Evolutionary conservation across 2,329 filamentous ascomycete species (phyloP).

Genomic region (Penicillium fuscoglaucum): DNA sequence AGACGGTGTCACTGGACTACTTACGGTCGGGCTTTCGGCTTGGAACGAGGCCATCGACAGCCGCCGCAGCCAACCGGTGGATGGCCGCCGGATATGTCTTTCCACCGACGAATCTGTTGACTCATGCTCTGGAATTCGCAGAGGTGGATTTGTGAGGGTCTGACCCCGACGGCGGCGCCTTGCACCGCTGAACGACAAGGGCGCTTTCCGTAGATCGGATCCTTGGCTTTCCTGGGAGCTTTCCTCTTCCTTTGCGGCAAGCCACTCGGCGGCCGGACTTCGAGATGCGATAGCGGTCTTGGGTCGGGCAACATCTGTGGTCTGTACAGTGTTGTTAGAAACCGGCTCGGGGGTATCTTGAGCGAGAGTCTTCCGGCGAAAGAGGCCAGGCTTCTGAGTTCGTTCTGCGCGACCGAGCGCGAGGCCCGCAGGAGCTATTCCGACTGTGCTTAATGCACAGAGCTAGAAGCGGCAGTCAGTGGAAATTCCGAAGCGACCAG

Average conservation of each 20-base stretch:
- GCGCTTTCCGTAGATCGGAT: constrained; percentile 25
- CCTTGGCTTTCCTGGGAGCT: constrained; percentile 13
- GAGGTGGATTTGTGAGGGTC: constrained; percentile 37
- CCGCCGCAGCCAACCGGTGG: constrained; percentile 58
- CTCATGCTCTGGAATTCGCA: constrained; percentile 30
- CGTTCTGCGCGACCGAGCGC: constrained; percentile 56
- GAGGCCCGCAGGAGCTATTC: constrained; percentile 60
- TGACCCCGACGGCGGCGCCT: constrained; percentile 39
- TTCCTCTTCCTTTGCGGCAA: constrained; percentile 18
- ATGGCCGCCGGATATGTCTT: constrained; percentile 39
- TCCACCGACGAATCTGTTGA: constrained; percentile 13
- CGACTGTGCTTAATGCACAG: constrained; percentile 64
- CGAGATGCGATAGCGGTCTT: constrained; percentile 23
- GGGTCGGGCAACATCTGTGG: constrained; percentile 19
- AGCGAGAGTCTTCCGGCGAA: constrained; percentile 30
- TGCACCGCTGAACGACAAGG: constrained; percentile 30
- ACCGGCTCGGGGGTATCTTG: constrained; percentile 22
- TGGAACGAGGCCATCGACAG: constrained; percentile 54
- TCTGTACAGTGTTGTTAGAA: constrained; percentile 15
- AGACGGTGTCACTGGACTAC: constrained; percentile 53
- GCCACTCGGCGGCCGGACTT: constrained; percentile 17
- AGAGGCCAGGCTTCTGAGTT: constrained; percentile 33
- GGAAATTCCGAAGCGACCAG: neutral
- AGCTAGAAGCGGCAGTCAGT: constrained; percentile 46
- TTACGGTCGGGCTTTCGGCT: constrained; percentile 49